Base-by-base conservation (phyloP, 306 rosid species). In the Begonia peltatifolia region DNA sequence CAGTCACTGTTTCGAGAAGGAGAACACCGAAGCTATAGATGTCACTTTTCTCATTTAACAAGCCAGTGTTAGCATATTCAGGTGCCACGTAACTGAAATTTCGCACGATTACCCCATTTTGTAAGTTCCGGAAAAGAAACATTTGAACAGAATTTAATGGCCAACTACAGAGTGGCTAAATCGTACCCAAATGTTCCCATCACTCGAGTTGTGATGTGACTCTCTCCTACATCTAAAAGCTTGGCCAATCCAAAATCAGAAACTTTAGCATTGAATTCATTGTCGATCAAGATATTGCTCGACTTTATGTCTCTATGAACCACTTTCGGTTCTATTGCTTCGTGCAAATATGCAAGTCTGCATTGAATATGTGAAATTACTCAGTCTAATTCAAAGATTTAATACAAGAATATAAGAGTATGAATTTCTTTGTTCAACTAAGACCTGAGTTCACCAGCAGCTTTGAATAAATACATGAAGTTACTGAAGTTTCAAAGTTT, bases 161-260 rank as follows among this genome's bases (percentile, higher is more conserved):
- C 6, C 38, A 5, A 7, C 0, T 5, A 30, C 38, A 30, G 9
- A 1, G 38, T 30, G 38, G 8, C 38, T 7, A 63, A 63, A 52
- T 65, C 95, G 77, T 68, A 88, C 97, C 97, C 97, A 23, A 88
- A 88, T 59, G 97, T 88, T 47, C 97, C 97, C 97, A 88, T 88
- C 54, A 88, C 94, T 62, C 97, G 76, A 71, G 97, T 88, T 47
- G 93, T 88, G 57, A 88, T 82, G 66, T 84, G 82, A 63, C 95
- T 84, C 70, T 82, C 84, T 65, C 95, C 95, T 11, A 89, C 79
- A 59, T 86, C 87, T 17, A 88, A 73, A 70, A 88, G 64, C 74
- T 88, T 88, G 62, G 96, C 96, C 49, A 84, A 70, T 35, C 96
- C 96, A 77, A 88, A 88, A 73, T 88, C 94, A 16, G 96, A 88